Percentiles rank a stretch among this genome's conserved stretches.
Conservation (phyloP, 495 filamentous ascomycete genomes). For the Neurospora sublineolata region DNA sequence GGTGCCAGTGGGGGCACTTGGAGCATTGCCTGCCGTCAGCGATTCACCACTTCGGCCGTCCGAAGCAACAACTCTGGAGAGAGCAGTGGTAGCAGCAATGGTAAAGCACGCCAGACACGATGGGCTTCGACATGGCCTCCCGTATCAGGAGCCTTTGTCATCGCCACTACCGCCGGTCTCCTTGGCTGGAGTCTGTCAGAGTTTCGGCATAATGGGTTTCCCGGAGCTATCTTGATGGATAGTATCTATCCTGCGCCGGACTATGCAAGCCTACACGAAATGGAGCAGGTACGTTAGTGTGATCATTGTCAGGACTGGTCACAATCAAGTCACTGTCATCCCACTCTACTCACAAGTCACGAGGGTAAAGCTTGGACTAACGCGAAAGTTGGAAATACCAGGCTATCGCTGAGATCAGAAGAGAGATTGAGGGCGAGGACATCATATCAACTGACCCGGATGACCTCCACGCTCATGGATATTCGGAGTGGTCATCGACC, state of each 20-base stretch:
- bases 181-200: conserved; percentile 30
- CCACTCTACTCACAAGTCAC: not conserved
- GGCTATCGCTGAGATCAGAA: conserved; percentile 43
- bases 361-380: not conserved
- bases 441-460: conserved; percentile 75
- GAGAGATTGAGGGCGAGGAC: conserved; percentile 50
- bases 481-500: conserved; percentile 78
- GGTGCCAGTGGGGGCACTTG: not conserved
- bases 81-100: not conserved
- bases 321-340: not conserved
- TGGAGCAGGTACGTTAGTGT: conserved; percentile 36
- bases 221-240: conserved; percentile 27
- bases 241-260: conserved; percentile 24
- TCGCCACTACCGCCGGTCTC: conserved; percentile 31
- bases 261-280: conserved; percentile 39
- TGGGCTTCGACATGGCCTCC: conserved; percentile 19
- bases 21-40: conserved; percentile 7
- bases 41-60: conserved; percentile 12
- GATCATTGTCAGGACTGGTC: not conserved
- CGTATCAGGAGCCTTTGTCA: conserved; percentile 22
- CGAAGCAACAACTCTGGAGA: conserved; percentile 9
- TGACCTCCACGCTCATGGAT: conserved; percentile 69
- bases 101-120: not conserved
- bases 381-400: conserved; percentile 1
- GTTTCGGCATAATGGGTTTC: conserved; percentile 14